Evolutionary conservation across 1,284 basidiomycete species (phyloP), one percentile per base, ranked within the genome.

Genomic region (Heterobasidion irregulare): DNA sequence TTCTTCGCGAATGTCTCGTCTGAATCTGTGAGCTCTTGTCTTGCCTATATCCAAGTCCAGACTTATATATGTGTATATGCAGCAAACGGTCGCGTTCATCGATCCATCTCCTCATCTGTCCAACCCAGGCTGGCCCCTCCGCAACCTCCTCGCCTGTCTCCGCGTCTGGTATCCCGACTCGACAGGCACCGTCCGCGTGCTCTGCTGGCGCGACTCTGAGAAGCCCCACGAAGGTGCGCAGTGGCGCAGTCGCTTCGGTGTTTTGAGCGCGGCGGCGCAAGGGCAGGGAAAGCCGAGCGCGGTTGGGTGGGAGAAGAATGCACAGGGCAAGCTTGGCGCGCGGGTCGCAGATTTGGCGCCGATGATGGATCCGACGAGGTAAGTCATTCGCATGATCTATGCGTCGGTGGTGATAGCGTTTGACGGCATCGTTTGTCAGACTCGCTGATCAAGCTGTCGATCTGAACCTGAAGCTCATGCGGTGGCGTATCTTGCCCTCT

Each of bases 381-480:
- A 62, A 34, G 66, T 1, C 7, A 9, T 65, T 26, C 32, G 18
- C 33, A 8, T 18, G 44, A 26, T 34, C 32, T 16, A 36, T 12
- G 32, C 6, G 1, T 18, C 5, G 16, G 7, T 26, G 46, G n/a
- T 16, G 44, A 18, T 35, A 44, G 46, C n/a, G 33, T 26, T 35
- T 41, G 19, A 35, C 34, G 12, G 10, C 48, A 10, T 32, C 26
- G 26, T 26, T 2, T 26, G 26, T 26, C 55, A 92, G 91, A 59
- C 79, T 98, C 7, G 95, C 97, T 0, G 86, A 94, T 61, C 96
- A 98, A 70, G 97, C 97, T 0, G 93, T 98, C 9, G 94, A 98
- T 69, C 76, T 99, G 36, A 99, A 99, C 66, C 75, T 99, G 53
- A 98, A 98, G 69, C 80, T 99, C 26, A 98, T 99, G 96, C 82